Evolutionary conservation across 2,329 filamentous ascomycete species (phyloP).

Genomic region (Sporothrix variecibatus): DNA sequence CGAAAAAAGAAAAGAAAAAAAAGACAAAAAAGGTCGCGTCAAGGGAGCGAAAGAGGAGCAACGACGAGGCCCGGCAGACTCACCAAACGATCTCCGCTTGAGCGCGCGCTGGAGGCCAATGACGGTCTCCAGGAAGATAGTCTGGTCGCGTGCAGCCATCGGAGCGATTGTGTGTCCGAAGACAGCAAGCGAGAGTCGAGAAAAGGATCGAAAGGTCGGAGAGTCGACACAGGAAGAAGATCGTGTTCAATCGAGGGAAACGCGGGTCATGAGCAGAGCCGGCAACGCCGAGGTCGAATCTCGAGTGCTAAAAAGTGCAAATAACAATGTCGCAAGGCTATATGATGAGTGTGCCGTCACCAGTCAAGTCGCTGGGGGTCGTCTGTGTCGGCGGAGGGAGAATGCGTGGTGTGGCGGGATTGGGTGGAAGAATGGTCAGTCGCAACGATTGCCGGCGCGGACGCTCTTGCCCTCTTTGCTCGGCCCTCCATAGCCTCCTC

Average conservation of each 20-base stretch:
- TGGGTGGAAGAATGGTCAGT: neutral
- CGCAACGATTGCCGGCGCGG: constrained; percentile 2
- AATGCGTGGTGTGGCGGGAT: neutral
- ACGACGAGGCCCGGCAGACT: neutral
- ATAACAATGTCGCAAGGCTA: neutral
- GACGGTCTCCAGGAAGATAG: constrained; percentile 31
- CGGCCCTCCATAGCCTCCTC: constrained; percentile 13
- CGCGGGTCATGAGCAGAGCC: neutral
- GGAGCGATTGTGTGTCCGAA: neutral
- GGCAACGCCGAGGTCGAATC: neutral
- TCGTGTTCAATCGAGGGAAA: neutral
- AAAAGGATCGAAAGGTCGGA: neutral
- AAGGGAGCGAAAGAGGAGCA: neutral
- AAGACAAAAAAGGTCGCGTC: neutral
- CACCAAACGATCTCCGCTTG: constrained; percentile 33
- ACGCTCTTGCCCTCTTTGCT: neutral
- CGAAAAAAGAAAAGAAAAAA: too few relatives aligned
- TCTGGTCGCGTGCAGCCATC: constrained; percentile 32
- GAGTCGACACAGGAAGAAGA: neutral
- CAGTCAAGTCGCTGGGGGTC: neutral
- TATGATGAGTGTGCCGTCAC: neutral
- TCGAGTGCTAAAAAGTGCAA: neutral
- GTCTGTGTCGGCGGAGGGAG: neutral
- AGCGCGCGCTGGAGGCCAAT: constrained; percentile 32
- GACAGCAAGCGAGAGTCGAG: neutral